Percentiles rank a stretch among this genome's conserved stretches.
phyloP scores from a whole-genome alignment of 2,329 filamentous ascomycete genomes.

The Lasiodiplodia gonubiensis region DNA sequence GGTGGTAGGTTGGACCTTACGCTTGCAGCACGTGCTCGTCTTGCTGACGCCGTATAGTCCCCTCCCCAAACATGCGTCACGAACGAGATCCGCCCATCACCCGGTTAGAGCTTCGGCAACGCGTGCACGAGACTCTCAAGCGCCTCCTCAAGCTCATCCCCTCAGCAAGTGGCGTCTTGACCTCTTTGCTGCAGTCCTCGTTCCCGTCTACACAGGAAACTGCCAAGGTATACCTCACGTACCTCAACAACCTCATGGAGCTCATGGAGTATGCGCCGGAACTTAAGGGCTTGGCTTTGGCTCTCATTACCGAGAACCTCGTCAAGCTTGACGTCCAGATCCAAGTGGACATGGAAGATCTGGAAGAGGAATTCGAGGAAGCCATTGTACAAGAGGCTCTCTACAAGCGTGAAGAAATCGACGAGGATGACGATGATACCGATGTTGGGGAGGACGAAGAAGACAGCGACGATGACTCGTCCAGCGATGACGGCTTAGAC shows the following conservation, averaged over 20 bases:
- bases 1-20: slow-evolving; percentile 50
- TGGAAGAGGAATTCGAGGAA: slow-evolving; percentile 86
- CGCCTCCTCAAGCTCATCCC: slow-evolving; percentile 83
- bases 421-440: slow-evolving; percentile 60
- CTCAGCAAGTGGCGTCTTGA: slow-evolving; percentile 73
- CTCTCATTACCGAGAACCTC: slow-evolving; percentile 81
- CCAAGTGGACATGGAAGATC: slow-evolving; percentile 88
- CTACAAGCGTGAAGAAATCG: slow-evolving; percentile 45
- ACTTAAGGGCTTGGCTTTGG: slow-evolving; percentile 78
- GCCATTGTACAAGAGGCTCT: slow-evolving; percentile 66
- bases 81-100: slow-evolving; percentile 63
- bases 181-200: slow-evolving; percentile 67
- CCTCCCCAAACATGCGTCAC: slow-evolving; percentile 59
- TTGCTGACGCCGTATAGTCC: slow-evolving; percentile 54
- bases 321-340: slow-evolving; percentile 96
- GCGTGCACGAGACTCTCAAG: slow-evolving; percentile 76
- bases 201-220: slow-evolving; percentile 81
- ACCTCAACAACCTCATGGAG: slow-evolving; percentile 81
- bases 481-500: slow-evolving; percentile 66
- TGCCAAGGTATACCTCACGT: slow-evolving; percentile 81
- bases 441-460: slow-evolving; percentile 54
- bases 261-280: slow-evolving; percentile 79
- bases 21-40: neutral
- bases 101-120: slow-evolving; percentile 68
- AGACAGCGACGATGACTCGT: slow-evolving; percentile 72